phyloP scores from a whole-genome alignment of 2,329 filamentous ascomycete species.

The Ophiognomonia clavigignenti-juglandacearum region DNA sequence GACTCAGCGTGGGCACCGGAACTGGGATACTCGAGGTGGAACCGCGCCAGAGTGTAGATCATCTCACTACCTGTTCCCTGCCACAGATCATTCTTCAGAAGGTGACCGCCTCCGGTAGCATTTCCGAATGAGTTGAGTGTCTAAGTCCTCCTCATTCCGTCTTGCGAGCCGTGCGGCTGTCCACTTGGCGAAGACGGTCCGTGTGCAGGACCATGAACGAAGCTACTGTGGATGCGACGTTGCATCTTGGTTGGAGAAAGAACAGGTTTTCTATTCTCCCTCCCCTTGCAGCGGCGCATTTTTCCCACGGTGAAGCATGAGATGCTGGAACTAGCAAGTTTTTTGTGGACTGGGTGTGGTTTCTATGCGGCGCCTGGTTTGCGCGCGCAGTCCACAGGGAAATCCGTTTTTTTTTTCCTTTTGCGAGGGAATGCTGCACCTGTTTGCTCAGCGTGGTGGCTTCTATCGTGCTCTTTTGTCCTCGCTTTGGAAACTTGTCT shows the following conservation, averaged over 20 bases:
- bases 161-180: too few relatives aligned
- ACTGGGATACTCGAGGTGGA: not conserved
- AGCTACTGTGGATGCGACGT: slow-evolving; percentile 12
- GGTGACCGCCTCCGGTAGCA: too few relatives aligned
- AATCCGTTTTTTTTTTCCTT: slow-evolving; percentile 3
- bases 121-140: slow-evolving; percentile 13
- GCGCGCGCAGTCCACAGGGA: slow-evolving; percentile 21
- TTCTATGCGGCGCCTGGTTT: slow-evolving; percentile 20
- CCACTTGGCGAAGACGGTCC: not conserved
- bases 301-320: too few relatives aligned
- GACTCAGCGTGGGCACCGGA: not conserved
- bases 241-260: not conserved
- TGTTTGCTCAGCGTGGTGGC: slow-evolving; percentile 31
- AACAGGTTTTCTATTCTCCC: slow-evolving; percentile 5
- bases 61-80: slow-evolving; percentile 16
- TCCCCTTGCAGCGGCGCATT: not conserved
- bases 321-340: slow-evolving; percentile 16
- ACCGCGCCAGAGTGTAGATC: slow-evolving; percentile 11
- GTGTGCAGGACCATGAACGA: not conserved
- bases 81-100: not conserved
- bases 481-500: slow-evolving; percentile 24
- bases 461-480: slow-evolving; percentile 29
- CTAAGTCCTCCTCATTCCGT: slow-evolving; percentile 15
- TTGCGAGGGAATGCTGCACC: slow-evolving; percentile 29
- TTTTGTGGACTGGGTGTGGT: slow-evolving; percentile 5